These are phyloP conservation scores for Debaryomyces maramus DNA, from an alignment of 805 yeast genomes.

Conservation along the genomic window DNA sequence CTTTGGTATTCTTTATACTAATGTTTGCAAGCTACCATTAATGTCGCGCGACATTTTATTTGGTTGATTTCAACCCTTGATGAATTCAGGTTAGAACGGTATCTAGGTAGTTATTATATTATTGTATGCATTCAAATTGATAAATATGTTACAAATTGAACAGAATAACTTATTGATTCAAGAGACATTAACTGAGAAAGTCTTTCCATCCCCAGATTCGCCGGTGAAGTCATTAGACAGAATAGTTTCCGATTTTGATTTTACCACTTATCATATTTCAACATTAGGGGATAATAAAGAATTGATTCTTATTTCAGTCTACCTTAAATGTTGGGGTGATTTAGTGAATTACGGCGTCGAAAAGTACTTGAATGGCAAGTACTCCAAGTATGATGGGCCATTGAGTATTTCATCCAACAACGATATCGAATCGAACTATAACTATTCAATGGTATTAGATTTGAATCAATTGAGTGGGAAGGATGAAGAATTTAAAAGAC, in stretches of 20 bases:
- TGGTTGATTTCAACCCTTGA: neutral
- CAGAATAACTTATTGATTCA: slow-evolving; percentile 80
- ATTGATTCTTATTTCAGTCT: slow-evolving; percentile 63
- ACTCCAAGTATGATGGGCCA: slow-evolving; percentile 34
- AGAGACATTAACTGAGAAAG: slow-evolving; percentile 74
- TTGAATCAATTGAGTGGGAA: slow-evolving; percentile 36
- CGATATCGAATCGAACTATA: slow-evolving; percentile 73
- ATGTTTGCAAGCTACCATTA: too few relatives aligned
- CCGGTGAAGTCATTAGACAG: slow-evolving; percentile 63
- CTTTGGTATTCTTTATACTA: too few relatives aligned
- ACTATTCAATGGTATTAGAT: slow-evolving; percentile 74
- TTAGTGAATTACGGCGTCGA: slow-evolving; percentile 65
- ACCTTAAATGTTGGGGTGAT: slow-evolving; percentile 77
- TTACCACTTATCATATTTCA: slow-evolving; percentile 89
- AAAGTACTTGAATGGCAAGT: slow-evolving; percentile 51
- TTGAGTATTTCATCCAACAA: slow-evolving; percentile 28
- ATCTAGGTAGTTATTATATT: too few relatives aligned
- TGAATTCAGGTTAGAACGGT: neutral
- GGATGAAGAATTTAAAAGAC: slow-evolving; percentile 48
- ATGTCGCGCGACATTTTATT: slow-evolving; percentile 1
- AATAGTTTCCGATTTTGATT: slow-evolving; percentile 91
- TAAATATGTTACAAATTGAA: slow-evolving; percentile 77
- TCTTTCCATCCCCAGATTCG: slow-evolving; percentile 46
- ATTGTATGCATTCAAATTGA: too few relatives aligned
- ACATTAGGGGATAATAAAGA: slow-evolving; percentile 73